These are phyloP conservation scores for Ganoderma leucocontextum DNA, from an alignment of 1,284 basidiomycete species.

Conservation along the genomic window DNA sequence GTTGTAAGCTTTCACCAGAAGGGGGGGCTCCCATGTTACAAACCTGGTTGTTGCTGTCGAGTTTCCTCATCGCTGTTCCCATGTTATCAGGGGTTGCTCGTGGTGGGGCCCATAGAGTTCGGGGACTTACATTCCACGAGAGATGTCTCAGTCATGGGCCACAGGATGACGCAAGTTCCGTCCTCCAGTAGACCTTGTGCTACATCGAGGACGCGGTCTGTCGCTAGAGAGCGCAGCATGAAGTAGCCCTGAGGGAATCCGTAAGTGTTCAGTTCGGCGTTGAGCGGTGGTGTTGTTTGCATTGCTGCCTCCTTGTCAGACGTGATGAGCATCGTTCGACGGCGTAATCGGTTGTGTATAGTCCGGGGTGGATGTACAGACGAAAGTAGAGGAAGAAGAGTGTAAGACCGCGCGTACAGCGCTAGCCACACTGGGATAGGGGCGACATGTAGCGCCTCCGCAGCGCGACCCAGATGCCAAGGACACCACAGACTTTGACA, in stretches of 20 bases:
- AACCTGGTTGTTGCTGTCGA: conserved; percentile 78
- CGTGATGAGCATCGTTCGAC: conserved; percentile 25
- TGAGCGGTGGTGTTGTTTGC: conserved; percentile 27
- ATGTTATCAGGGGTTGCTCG: conserved; percentile 9
- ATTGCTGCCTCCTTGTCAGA: conserved; percentile 25
- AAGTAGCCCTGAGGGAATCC: conserved; percentile 85
- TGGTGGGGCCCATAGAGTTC: background rate
- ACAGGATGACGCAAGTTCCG: conserved; percentile 70
- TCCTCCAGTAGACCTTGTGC: conserved; percentile 64
- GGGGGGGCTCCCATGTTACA: background rate
- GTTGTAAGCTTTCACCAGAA: conserved; percentile 15
- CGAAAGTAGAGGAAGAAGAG: background rate
- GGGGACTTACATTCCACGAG: conserved; percentile 70
- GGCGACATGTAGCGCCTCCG: background rate
- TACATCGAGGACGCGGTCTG: conserved; percentile 70
- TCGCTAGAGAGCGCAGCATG: conserved; percentile 69
- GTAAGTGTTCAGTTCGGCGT: conserved; percentile 40
- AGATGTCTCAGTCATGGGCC: conserved; percentile 74
- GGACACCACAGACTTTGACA: background rate
- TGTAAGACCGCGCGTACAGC: conserved; percentile 8
- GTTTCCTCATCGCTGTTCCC: conserved; percentile 65
- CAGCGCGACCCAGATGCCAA: background rate
- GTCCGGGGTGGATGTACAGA: background rate
- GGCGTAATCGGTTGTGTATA: background rate
- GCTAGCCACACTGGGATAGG: conserved; percentile 1